Conservation (phyloP, 75 land plant genomes). For the Cryptomeria japonica region DNA sequence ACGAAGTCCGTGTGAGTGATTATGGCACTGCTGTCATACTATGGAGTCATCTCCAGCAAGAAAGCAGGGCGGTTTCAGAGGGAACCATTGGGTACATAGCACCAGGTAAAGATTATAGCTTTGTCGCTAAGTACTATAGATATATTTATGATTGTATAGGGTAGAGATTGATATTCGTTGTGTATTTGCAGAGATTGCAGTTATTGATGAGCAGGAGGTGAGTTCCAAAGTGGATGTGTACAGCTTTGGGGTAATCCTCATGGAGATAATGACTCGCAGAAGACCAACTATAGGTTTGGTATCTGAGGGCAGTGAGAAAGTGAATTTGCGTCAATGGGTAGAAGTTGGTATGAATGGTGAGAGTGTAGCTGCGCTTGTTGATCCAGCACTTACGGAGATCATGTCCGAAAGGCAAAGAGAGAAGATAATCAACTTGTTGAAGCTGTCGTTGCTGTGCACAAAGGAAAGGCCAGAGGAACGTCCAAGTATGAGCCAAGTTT, state of each 20-base stretch:
- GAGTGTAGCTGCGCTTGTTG: no score
- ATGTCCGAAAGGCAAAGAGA: no score
- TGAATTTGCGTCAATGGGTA: no score
- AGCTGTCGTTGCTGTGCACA: no score
- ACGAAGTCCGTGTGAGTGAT: slow-evolving; percentile 61
- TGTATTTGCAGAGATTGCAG: slow-evolving; percentile 27
- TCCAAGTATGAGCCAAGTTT: no score
- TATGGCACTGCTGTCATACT: slow-evolving; percentile 65
- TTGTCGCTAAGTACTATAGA: neutral
- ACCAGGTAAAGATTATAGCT: slow-evolving; percentile 35
- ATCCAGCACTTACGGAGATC: no score
- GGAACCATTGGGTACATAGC: slow-evolving; percentile 71
- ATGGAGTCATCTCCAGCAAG: slow-evolving; percentile 31
- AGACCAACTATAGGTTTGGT: no score
- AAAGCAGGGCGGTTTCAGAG: slow-evolving; percentile 25
- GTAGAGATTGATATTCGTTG: neutral
- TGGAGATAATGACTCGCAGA: slow-evolving; percentile 45
- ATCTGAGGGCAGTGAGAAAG: no score
- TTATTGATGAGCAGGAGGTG: slow-evolving; percentile 32
- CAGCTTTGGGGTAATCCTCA: slow-evolving; percentile 60
- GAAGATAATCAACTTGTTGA: no score
- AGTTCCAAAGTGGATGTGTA: slow-evolving; percentile 56
- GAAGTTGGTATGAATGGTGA: no score
- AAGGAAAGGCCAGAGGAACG: no score
- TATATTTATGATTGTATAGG: neutral